Evolutionary conservation across 1,284 basidiomycete species (phyloP).

Genomic region (Trichosporon faecale): DNA sequence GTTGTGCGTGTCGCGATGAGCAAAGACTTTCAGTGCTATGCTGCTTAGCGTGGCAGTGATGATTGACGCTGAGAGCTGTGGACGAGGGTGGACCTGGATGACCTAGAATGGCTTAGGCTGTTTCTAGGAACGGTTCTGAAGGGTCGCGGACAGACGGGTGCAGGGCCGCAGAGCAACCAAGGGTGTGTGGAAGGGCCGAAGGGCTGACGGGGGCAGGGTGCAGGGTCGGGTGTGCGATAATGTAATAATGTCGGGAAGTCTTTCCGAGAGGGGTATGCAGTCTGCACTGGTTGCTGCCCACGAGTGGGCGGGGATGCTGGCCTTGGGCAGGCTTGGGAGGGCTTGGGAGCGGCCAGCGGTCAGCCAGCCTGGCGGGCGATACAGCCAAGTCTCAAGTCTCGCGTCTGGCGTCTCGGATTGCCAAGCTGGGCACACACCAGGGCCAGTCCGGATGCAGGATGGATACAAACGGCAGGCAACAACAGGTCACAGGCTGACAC

Average conservation of each 20-base stretch:
- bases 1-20: background rate
- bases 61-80: background rate
- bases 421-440: background rate
- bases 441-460: background rate
- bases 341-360: background rate
- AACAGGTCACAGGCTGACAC: background rate
- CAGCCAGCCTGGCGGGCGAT: background rate
- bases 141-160: background rate
- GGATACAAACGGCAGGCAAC: background rate
- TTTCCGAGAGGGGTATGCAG: slow-evolving; percentile 6
- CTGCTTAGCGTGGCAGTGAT: background rate
- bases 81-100: background rate
- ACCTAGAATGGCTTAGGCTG: background rate
- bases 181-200: background rate
- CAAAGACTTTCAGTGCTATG: background rate
- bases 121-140: background rate
- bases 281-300: background rate
- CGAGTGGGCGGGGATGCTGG: background rate
- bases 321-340: background rate
- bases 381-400: background rate
- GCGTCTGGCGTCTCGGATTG: background rate
- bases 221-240: slow-evolving; percentile 7
- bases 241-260: slow-evolving; percentile 8
- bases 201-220: background rate
- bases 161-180: background rate